Evolutionary conservation across 108 stramenopile genomes (phyloP).

Genomic region (Stephanodiscus minutulus): DNA sequence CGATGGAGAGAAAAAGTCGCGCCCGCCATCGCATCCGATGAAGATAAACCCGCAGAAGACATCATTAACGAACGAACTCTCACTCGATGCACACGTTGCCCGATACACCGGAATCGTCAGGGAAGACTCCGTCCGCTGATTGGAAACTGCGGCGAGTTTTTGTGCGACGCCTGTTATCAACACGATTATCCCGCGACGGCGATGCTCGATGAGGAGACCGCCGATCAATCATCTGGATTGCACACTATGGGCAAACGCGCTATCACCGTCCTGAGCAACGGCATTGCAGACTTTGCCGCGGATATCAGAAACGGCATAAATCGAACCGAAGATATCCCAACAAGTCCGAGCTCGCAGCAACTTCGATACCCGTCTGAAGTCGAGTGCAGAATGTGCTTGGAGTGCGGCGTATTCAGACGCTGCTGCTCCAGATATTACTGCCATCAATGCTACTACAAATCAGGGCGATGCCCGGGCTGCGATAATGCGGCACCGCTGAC

Average conservation of each 20-base stretch:
- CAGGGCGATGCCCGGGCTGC: conserved; percentile 35
- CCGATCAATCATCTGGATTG: conserved; percentile 14
- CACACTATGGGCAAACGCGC: conserved; percentile 12
- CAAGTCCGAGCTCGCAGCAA: too few relatives aligned
- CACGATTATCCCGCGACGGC: conserved; percentile 39
- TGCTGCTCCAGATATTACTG: conserved; percentile 47
- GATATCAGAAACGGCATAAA: conserved; percentile 6
- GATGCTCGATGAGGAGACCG: conserved; percentile 31
- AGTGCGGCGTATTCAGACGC: conserved; percentile 32
- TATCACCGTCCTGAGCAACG: conserved; percentile 10
- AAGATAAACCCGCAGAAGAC: background rate
- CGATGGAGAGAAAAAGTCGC: conserved; percentile 17
- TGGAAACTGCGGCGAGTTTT: conserved; percentile 21
- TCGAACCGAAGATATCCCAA: too few relatives aligned
- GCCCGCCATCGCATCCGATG: background rate
- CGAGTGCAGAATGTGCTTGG: conserved; percentile 44
- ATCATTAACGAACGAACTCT: conserved; percentile 28
- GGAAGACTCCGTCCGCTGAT: conserved; percentile 40
- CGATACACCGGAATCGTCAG: conserved; percentile 30
- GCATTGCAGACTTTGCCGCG: conserved; percentile 5
- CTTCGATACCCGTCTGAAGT: conserved; percentile 22
- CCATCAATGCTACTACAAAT: conserved; percentile 37
- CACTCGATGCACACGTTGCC: conserved; percentile 31
- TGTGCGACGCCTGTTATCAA: conserved; percentile 40
- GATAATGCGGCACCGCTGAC: conserved; percentile 14